Conservation (phyloP, 441 rosid species). For the Isatis lusitanica region DNA sequence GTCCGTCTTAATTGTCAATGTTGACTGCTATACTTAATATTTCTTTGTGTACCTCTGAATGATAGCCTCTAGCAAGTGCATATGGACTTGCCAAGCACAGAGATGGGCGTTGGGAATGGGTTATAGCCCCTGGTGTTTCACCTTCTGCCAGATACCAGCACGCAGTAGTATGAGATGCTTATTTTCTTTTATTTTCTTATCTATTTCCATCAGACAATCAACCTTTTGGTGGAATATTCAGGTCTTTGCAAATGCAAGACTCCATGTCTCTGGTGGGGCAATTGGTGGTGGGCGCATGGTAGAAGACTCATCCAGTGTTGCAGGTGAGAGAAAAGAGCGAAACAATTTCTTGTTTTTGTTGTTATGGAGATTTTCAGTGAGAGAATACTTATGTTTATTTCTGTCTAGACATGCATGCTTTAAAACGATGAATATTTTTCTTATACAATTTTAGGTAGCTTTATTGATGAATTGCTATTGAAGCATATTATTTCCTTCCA, state of each 20-base stretch:
- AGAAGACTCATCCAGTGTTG: conserved; percentile 97
- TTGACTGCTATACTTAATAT: conserved; percentile 17
- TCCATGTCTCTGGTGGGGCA: conserved; percentile 99
- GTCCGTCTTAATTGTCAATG: neutral
- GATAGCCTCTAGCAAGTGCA: conserved; percentile 92
- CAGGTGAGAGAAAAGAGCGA: conserved; percentile 52
- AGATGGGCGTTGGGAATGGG: conserved; percentile 99
- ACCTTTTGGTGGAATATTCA: conserved; percentile 32
- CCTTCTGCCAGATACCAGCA: conserved; percentile 99
- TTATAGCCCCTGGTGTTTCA: conserved; percentile 98
- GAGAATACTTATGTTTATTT: neutral
- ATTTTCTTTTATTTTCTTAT: neutral
- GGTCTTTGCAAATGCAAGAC: conserved; percentile 98
- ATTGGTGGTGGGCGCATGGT: conserved; percentile 99
- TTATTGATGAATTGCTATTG: neutral
- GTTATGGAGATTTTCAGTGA: neutral
- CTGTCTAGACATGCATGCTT: neutral
- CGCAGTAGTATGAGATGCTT: conserved; percentile 77
- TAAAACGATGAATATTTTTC: neutral
- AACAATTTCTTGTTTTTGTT: neutral
- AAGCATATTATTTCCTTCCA: conserved; percentile 2
- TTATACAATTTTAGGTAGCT: neutral
- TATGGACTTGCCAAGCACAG: conserved; percentile 99
- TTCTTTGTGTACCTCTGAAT: conserved; percentile 18
- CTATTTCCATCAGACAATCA: conserved; percentile 20